Base-by-base conservation (phyloP, 768 basidiomycete genomes). In the Roridomyces roridus region DNA sequence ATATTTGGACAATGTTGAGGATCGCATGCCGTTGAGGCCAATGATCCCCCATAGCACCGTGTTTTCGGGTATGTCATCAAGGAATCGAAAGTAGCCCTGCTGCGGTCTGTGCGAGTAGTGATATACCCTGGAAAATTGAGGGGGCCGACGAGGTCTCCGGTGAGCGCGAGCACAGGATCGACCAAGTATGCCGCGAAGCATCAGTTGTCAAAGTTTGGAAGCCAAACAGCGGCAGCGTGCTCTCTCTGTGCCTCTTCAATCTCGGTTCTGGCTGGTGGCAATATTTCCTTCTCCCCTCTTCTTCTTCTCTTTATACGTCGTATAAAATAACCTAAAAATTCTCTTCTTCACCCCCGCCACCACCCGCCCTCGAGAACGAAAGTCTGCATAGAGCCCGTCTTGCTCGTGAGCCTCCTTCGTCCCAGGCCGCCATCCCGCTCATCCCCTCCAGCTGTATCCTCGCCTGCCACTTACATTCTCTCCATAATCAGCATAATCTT, bases 31-130 rank as follows among this genome's bases (percentile, higher is more conserved):
- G 58, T 92, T 92, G 56, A 85, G 59, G 4, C 75, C 84, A 15
- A 93, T 77, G 45, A 93, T 85, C 6, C 84, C 78, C 68, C 79
- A 88, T 64, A 92, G 79, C 26, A 91, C 70, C 58, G 70, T 57
- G 45, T 81, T 73, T 58, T 74, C 62, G 10, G 89, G 85, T 4
- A 91, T 76, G 3, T 71, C 68, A 65, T 89, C 79, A 31, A 91
- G 69, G 57, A 79, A 78, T 12, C 65, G 28, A n/a, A 54, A 42
- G 29, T 46, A 59, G 12, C 58, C 52, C 17, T 21, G 20, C 29
- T 46, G 35, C 41, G 25, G 20, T 44, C 45, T 45, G 18, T 42
- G 51, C 5, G 47, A 44, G 35, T 35, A 55, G 17, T 24, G 9
- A 9, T 50, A 55, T 7, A 23, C 21, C 28, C 52, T 48, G 23